Percentiles rank a stretch among this genome's conserved stretches.
These are phyloP conservation scores for Tillandsia leiboldiana DNA, from an alignment of 176 grass and related monocot species.

Conservation along the genomic window DNA sequence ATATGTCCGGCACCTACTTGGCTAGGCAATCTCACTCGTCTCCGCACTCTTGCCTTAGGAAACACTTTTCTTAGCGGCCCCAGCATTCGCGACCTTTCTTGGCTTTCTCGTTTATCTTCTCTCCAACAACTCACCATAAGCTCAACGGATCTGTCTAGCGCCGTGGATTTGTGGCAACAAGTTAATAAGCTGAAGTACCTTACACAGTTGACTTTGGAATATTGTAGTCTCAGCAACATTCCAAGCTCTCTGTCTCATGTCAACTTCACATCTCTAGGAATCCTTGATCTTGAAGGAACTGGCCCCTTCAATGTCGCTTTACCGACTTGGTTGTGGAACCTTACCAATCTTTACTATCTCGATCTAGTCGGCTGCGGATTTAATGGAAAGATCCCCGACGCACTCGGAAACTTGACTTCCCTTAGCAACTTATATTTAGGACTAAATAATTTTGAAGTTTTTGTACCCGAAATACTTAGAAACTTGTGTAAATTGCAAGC, in stretches of 20 bases:
- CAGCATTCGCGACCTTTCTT: neutral
- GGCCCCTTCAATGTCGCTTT: neutral
- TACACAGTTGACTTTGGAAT: neutral
- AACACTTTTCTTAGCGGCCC: too few relatives aligned
- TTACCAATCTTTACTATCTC: neutral
- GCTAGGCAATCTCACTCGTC: too few relatives aligned
- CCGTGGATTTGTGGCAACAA: neutral
- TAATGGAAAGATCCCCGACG: neutral
- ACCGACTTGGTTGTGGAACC: neutral
- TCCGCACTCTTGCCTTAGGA: neutral
- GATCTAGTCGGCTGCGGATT: neutral
- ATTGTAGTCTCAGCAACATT: neutral
- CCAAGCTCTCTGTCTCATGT: neutral
- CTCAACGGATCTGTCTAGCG: neutral
- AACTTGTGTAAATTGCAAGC: neutral
- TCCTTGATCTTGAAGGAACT: neutral
- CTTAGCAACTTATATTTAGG: neutral
- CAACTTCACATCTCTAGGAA: neutral
- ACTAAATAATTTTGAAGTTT: neutral
- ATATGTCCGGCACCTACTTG: too few relatives aligned
- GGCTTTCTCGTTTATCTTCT: slow-evolving; percentile 7
- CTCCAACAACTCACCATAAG: neutral
- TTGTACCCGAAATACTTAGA: neutral
- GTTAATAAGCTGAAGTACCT: neutral
- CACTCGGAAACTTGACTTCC: slow-evolving; percentile 1